Conservation (phyloP, 202 grass and related monocot genomes). For the Saccharum hybrid region DNA sequence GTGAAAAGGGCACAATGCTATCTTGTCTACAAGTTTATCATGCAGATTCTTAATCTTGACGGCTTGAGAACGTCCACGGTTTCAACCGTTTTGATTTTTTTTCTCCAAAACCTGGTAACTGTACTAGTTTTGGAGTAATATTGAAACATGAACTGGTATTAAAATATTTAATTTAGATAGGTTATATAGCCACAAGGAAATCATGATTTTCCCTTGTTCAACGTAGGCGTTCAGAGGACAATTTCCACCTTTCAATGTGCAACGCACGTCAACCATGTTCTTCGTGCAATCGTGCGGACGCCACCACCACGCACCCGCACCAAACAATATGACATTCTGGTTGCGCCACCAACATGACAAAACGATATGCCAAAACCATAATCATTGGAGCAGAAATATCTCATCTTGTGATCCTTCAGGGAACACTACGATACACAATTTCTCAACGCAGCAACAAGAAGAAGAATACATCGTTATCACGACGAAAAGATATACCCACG, state of each 20-base stretch:
- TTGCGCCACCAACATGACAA: not conserved
- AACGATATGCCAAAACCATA: not conserved
- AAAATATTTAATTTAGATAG: not conserved
- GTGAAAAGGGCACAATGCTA: not conserved
- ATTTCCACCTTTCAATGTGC: not conserved
- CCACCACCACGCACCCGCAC: too few relatives aligned
- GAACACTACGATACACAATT: not conserved
- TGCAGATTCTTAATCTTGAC: not conserved
- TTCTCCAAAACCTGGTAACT: too few relatives aligned
- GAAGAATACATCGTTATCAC: not conserved
- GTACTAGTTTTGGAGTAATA: not conserved
- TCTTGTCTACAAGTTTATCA: not conserved
- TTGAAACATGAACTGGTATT: not conserved
- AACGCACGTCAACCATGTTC: too few relatives aligned
- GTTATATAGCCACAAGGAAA: not conserved
- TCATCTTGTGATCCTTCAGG: not conserved
- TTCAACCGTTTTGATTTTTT: too few relatives aligned
- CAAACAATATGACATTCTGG: too few relatives aligned
- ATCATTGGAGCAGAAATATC: not conserved
- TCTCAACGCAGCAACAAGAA: not conserved
- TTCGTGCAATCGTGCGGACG: too few relatives aligned
- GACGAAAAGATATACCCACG: constrained; percentile 12
- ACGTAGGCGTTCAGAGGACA: not conserved
- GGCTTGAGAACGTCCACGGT: not conserved
- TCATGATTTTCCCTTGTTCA: not conserved